phyloP scores from a whole-genome alignment of 2,329 filamentous ascomycete genomes.

The Dothistroma pini region DNA sequence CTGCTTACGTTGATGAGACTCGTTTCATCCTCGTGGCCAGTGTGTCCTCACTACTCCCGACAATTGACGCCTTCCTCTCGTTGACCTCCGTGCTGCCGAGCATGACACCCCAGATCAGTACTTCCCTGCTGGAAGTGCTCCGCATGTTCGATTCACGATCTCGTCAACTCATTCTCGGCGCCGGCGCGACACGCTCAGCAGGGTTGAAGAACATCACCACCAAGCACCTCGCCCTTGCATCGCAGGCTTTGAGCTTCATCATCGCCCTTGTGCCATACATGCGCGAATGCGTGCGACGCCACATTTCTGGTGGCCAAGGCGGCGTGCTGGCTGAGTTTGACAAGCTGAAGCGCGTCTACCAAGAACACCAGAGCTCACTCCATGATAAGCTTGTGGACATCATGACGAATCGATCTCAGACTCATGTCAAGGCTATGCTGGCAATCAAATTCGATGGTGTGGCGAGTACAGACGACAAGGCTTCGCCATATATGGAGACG shows the following conservation, averaged over 20 bases:
- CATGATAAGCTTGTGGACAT: constrained; percentile 93
- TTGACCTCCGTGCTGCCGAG: constrained; percentile 82
- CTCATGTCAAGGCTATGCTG: constrained; percentile 72
- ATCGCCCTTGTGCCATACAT: constrained; percentile 84
- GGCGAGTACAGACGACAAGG: constrained; percentile 26
- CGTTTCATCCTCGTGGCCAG: constrained; percentile 82
- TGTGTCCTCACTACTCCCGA: constrained; percentile 73
- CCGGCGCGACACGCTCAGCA: constrained; percentile 82
- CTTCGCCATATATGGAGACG: constrained; percentile 77
- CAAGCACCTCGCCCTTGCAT: constrained; percentile 87
- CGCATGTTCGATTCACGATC: constrained; percentile 94
- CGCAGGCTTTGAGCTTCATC: constrained; percentile 83
- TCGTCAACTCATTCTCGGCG: constrained; percentile 93
- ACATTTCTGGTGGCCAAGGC: constrained; percentile 52
- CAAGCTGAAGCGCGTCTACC: constrained; percentile 74
- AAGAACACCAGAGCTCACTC: constrained; percentile 87
- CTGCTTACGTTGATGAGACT: constrained; percentile 76
- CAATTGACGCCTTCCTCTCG: constrained; percentile 77
- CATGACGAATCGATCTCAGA: constrained; percentile 71
- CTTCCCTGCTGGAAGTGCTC: constrained; percentile 76
- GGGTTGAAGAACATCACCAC: constrained; percentile 96
- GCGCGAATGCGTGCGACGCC: constrained; percentile 83
- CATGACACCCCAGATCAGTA: constrained; percentile 79
- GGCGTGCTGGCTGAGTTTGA: constrained; percentile 74
- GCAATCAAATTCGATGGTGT: constrained; percentile 69